These are phyloP conservation scores for Cryomyces minteri DNA, from an alignment of 495 filamentous ascomycete genomes.

Conservation along the genomic window DNA sequence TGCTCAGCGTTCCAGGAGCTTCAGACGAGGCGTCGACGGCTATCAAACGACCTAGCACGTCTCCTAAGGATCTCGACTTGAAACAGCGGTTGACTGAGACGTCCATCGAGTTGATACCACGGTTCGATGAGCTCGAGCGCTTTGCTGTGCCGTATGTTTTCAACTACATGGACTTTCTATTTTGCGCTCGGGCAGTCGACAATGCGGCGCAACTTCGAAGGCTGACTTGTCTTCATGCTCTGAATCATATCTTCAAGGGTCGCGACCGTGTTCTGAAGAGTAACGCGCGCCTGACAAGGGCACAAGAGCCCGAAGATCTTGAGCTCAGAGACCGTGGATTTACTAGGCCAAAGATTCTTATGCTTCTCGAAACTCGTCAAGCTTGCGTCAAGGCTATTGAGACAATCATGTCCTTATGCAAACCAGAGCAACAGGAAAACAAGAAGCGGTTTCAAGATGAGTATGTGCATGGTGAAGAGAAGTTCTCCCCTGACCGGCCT, in stretches of 20 bases:
- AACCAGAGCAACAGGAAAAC: slow-evolving; percentile 87
- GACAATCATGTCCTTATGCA: slow-evolving; percentile 47
- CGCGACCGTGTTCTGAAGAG: slow-evolving; percentile 86
- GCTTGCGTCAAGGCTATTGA: slow-evolving; percentile 64
- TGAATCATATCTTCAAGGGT: slow-evolving; percentile 89
- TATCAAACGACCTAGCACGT: neutral
- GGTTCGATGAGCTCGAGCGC: no score
- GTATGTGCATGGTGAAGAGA: slow-evolving; percentile 46
- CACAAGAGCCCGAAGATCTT: slow-evolving; percentile 29
- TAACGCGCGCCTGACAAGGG: slow-evolving; percentile 51
- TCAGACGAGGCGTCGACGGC: no score
- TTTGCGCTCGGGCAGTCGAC: slow-evolving; percentile 44
- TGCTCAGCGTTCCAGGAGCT: neutral
- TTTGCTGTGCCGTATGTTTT: no score
- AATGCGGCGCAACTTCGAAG: slow-evolving; percentile 49
- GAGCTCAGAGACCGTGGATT: slow-evolving; percentile 91
- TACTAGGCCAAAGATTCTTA: slow-evolving; percentile 79
- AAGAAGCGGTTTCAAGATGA: slow-evolving; percentile 74
- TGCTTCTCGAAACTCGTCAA: slow-evolving; percentile 73
- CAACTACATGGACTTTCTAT: slow-evolving; percentile 67
- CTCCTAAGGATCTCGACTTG: slow-evolving; percentile 33
- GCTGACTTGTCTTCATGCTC: slow-evolving; percentile 59
- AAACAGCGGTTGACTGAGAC: slow-evolving; percentile 43
- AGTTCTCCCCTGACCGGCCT: slow-evolving; percentile 52
- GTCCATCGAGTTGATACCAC: no score